Evolutionary conservation across 2,329 filamentous ascomycete genomes (phyloP), one percentile per base, ranked within the genome.

Genomic region (Paecilomyces sp.): DNA sequence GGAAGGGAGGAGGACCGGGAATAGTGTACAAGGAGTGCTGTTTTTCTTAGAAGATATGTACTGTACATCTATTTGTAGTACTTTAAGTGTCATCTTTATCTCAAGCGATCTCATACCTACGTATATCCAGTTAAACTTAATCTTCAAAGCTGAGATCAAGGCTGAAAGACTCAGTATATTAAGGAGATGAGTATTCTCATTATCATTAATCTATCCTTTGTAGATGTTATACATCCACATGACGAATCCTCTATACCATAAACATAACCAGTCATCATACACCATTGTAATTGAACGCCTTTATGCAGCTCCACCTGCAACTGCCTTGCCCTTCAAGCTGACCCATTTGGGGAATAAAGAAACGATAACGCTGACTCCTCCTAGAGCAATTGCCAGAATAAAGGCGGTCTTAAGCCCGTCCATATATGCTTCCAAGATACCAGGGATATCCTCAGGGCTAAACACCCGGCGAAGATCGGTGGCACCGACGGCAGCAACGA

Each of bases 401-500:
- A 73, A 62, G 8, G 61, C 57, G 25, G 58, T 52, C 50, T 65
- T 67, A 2, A 75, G 58, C 0, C 72, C 70, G 4, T 64, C 65
- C 68, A 74, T 71, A 56, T 74, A 74, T 2, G 70, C 71, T 25
- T 55, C 30, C 9, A 72, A 47, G 53, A 74, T 67, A 1, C 66
- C 70, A 1, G 60, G 53, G 22, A 73, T 53, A 51, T 70, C 60
- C 8, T 63, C 65, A 3, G 62, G 41, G 15, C 58, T 59, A 58
- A 75, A 73, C 0, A 65, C 62, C 1, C 60, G 58, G 18, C 70
- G 65, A 12, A 75, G 54, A 41, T 71, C 64, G 0, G 71, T 73
- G 4, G 71, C 72, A 13, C 72, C 73, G 0, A 69, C 68, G 2
- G 64, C 64, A 11, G 71, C 53, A 12, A 74, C 69, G 4, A 64